These are phyloP conservation scores for Chrysanthemum seticuspe DNA, from an alignment of 129 eudicot genomes.

Conservation along the genomic window DNA sequence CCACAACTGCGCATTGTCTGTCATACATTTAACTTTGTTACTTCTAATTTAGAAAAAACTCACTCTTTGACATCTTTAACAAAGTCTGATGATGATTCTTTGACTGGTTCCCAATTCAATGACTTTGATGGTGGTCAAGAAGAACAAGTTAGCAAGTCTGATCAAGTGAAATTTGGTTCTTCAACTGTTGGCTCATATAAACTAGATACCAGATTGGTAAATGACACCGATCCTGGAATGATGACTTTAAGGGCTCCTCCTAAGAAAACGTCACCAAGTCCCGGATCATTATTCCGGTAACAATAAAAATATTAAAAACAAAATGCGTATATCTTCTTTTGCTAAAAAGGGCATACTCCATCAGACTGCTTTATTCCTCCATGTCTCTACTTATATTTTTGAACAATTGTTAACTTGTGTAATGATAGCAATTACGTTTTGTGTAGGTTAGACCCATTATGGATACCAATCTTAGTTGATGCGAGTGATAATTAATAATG, in stretches of 20 bases:
- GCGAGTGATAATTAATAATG: too few relatives aligned
- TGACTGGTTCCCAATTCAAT: slow-evolving; percentile 34
- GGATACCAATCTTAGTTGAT: too few relatives aligned
- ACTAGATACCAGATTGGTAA: slow-evolving; percentile 9
- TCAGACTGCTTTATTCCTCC: too few relatives aligned
- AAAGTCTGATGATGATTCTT: slow-evolving; percentile 29
- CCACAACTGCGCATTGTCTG: too few relatives aligned
- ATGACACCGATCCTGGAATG: slow-evolving; percentile 21
- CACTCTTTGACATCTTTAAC: slow-evolving; percentile 34
- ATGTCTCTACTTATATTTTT: too few relatives aligned
- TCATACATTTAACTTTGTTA: not conserved
- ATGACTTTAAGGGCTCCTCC: slow-evolving; percentile 28
- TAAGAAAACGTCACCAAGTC: slow-evolving; percentile 30
- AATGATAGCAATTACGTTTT: too few relatives aligned
- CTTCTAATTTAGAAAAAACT: slow-evolving; percentile 32
- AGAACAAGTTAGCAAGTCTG: slow-evolving; percentile 22
- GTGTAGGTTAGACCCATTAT: too few relatives aligned
- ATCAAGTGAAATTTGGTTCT: slow-evolving; percentile 26
- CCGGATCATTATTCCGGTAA: slow-evolving; percentile 10
- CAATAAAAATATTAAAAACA: too few relatives aligned
- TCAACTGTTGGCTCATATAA: slow-evolving; percentile 29
- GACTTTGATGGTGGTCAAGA: slow-evolving; percentile 20
- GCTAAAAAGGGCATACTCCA: too few relatives aligned
- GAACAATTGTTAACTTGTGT: too few relatives aligned
- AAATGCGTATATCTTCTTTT: too few relatives aligned